Evolutionary conservation across 1,139 yeast species (phyloP), one percentile per base, ranked within the genome.

Genomic region (Kluyveromyces sp.): DNA sequence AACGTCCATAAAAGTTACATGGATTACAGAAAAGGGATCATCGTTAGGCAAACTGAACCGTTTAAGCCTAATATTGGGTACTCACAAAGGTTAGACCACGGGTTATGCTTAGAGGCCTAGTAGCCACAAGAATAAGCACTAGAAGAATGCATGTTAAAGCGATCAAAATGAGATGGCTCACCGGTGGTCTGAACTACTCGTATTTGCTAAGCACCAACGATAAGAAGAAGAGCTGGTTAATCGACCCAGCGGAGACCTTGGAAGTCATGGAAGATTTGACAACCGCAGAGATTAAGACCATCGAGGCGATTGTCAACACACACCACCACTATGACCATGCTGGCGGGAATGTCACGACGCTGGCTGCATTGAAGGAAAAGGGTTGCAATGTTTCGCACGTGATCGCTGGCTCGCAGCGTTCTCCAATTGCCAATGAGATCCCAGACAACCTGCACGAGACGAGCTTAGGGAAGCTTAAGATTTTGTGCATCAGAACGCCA

Each of bases 301-400:
- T 90, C 49, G 73, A 73, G 43, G 89, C 92, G 1, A 83, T 92
- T 51, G 95, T 87, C 46, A 92, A 92, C 64, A 92, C 98, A 1
- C 98, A 92, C 61, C 97, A 94, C 63, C 98, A 92, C 64, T 78
- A 80, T 58, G 99, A 92, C 62, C 98, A 92, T 66, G 75, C 97
- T 1, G 96, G 87, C 26, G 99, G 99, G 1, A 92, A 92, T 62
- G 66, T 69, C 31, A 71, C 67, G 28, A 57, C 79, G 53, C 33
- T 60, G 35, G 58, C 48, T 21, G 57, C 56, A 37, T 56, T 65
- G 39, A 53, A 55, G 41, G 47, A 51, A 43, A 65, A 65, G 56
- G 59, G 62, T 41, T 56, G 56, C 43, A 75, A 72, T 54, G 79
- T 83, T 1, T 71, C 57, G 3, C 67, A 39, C 59, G 70, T 90